Conservation (phyloP, 1,284 basidiomycete species). For the Phenoliferia sp. region DNA sequence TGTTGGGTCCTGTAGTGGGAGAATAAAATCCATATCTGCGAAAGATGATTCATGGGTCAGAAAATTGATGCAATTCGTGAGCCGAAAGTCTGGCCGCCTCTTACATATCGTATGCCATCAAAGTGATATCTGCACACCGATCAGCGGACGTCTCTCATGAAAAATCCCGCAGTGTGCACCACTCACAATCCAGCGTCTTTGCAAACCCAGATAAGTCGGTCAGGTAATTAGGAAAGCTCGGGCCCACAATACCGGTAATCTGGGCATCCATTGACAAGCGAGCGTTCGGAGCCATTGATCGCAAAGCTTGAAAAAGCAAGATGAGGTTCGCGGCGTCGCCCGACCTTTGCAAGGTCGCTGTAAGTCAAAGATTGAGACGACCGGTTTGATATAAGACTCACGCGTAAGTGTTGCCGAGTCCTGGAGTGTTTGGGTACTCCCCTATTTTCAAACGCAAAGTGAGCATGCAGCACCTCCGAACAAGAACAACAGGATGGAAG, state of each 20-base stretch:
- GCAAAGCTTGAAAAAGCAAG: slow-evolving; percentile 20
- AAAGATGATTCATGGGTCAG: too few species aligned
- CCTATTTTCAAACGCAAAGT: background rate
- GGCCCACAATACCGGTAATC: slow-evolving; percentile 6
- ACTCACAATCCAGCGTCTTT: slow-evolving; percentile 15
- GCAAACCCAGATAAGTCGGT: slow-evolving; percentile 9
- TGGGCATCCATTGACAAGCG: slow-evolving; percentile 14
- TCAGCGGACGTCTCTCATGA: background rate
- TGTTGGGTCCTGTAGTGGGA: background rate
- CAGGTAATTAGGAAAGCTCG: background rate
- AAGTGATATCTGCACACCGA: background rate
- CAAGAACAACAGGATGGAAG: background rate
- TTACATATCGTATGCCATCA: background rate
- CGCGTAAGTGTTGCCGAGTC: background rate
- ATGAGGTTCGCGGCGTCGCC: slow-evolving; percentile 19
- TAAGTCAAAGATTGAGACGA: too few species aligned
- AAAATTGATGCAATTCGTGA: background rate
- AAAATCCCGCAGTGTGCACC: background rate
- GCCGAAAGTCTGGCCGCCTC: background rate
- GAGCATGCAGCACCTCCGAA: background rate
- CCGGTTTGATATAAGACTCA: background rate
- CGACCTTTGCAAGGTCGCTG: background rate
- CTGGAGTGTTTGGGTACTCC: slow-evolving; percentile 8
- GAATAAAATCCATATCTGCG: background rate
- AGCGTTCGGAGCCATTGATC: slow-evolving; percentile 9